phyloP scores from a whole-genome alignment of 139 green algal species.

The Chlamydomonas applanata region DNA sequence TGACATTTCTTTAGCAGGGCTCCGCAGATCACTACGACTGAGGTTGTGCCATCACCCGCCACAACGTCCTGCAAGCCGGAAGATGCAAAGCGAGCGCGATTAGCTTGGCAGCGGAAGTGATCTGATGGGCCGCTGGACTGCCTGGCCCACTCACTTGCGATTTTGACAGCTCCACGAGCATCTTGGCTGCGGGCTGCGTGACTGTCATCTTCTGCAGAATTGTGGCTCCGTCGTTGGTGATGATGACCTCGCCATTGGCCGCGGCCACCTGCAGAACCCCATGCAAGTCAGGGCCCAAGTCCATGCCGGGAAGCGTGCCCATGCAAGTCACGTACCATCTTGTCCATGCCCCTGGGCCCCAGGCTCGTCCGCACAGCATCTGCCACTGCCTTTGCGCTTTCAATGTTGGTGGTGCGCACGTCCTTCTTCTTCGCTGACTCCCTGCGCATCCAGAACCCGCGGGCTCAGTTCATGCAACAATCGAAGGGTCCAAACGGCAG shows the following conservation, averaged over 20 bases:
- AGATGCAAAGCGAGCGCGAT: not conserved
- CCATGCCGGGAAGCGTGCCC: not conserved
- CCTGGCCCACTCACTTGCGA: conserved; percentile 64
- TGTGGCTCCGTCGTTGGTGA: conserved; percentile 99
- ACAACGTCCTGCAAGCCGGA: conserved; percentile 85
- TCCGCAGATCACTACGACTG: conserved; percentile 89
- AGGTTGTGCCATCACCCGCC: conserved; percentile 96
- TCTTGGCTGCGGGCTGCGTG: conserved; percentile 96
- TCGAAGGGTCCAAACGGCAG: not conserved
- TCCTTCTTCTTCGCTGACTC: conserved; percentile 88
- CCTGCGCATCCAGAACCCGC: conserved; percentile 42
- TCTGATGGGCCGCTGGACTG: not conserved
- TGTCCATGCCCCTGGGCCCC: conserved; percentile 97
- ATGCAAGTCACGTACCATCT: conserved; percentile 81
- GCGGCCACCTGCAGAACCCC: conserved; percentile 67
- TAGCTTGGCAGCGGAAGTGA: not conserved
- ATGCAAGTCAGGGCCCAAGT: not conserved
- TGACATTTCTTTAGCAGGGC: conserved; percentile 91
- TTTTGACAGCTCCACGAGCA: conserved; percentile 98
- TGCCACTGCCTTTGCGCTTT: conserved; percentile 96
- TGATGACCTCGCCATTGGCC: conserved; percentile 94
- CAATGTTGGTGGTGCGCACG: conserved; percentile 93
- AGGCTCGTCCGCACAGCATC: conserved; percentile 94
- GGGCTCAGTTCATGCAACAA: not conserved
- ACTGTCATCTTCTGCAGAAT: conserved; percentile 99